These are phyloP conservation scores for Trichoderma reesei DNA, from an alignment of 495 filamentous ascomycete species.

Conservation along the genomic window DNA sequence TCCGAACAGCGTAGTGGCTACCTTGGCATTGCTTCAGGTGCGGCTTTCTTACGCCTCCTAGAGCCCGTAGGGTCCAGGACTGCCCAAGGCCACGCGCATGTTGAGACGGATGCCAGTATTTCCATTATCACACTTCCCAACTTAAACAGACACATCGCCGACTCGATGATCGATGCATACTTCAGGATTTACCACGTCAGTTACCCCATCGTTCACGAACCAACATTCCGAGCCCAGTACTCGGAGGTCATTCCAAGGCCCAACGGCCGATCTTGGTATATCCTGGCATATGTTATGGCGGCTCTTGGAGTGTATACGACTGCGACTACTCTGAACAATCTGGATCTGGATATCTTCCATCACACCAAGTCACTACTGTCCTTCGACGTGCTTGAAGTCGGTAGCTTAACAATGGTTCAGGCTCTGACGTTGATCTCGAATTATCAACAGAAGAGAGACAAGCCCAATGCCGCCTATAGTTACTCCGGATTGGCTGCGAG, in stretches of 20 bases:
- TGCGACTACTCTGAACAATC: constrained; percentile 14
- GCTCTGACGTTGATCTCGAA: constrained; percentile 42
- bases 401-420: constrained; percentile 43
- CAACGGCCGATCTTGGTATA: constrained; percentile 39
- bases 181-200: constrained; percentile 44
- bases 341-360: constrained; percentile 26
- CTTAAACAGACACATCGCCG: constrained; percentile 12
- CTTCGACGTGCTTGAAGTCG: constrained; percentile 37
- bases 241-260: constrained; percentile 40
- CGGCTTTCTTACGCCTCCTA: constrained; percentile 15
- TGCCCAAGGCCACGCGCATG: background rate
- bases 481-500: constrained; percentile 31
- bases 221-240: constrained; percentile 45
- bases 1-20: constrained; percentile 14
- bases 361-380: constrained; percentile 32
- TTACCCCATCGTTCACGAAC: constrained; percentile 48
- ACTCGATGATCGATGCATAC: constrained; percentile 36
- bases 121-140: constrained; percentile 13
- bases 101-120: background rate
- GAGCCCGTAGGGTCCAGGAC: constrained; percentile 5
- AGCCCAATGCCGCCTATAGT: constrained; percentile 48
- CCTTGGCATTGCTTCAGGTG: constrained; percentile 15
- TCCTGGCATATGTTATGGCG: constrained; percentile 41
- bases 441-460: constrained; percentile 46
- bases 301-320: constrained; percentile 42